Evolutionary conservation across 805 yeast species (phyloP), one percentile per base, ranked within the genome.

Genomic region (Candida insectorum): DNA sequence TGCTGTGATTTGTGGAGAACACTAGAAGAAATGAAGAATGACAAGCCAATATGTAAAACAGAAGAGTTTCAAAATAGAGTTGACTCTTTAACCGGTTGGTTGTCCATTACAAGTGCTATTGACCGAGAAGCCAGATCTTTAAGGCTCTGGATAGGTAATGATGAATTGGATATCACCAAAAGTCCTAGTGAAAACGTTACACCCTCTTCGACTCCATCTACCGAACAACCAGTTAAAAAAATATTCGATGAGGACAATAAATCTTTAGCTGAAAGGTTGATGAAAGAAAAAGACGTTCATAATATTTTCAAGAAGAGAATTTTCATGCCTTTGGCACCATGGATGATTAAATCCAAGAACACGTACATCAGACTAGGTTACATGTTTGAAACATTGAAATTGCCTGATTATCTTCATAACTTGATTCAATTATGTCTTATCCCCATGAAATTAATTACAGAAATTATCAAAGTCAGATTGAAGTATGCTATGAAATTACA

Each of bases 61-160:
- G 73, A 71, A 2, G 84, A 75, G 26, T 87, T 91, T 49, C 73
- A 68, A 21, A 63, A 69, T 23, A 69, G 85, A 21, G 60, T 86
- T 3, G 88, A 84, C 37, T 91, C 95, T 1, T 65, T 91, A 36
- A 79, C 75, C 24, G 82, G 96, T 0, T 91, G 97, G 96, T 68
- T 75, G 17, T 77, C 87, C 6, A 78, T 86, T 24, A 77, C 88
- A 0, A 74, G 71, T 28, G 83, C 87, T 1, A 76, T 89, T 14
- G 70, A 73, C 28, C 59, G 77, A 22, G 88, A 82, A 48, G 63
- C 80, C 2, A 60, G 68, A 11, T 71, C 81, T 4, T 60, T 93
- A 41, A 71, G 74, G 40, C 57, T 69, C 26, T 88, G 96, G 96
- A 85, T 88, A 4, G 95, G 95, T 4, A 84, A 84, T 54, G 82